Percentiles rank a stretch among this genome's conserved stretches.
Evolutionary conservation across 2,329 filamentous ascomycete species (phyloP).

Genomic region (Monosporascus sp.): DNA sequence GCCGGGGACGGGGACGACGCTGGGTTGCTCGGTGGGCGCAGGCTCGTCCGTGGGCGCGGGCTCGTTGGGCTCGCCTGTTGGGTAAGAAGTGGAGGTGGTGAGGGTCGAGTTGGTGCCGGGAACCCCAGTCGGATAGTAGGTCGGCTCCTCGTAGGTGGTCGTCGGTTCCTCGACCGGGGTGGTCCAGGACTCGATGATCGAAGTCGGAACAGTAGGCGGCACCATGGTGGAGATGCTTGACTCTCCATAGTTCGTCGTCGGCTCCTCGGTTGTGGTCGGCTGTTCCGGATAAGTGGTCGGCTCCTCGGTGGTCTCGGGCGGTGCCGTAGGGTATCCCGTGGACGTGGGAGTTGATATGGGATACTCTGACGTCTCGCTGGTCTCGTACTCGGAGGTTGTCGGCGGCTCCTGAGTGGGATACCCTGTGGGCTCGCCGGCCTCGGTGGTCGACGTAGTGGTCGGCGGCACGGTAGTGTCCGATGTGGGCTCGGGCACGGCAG

Average conservation of each 20-base stretch:
- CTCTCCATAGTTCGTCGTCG: too few species aligned
- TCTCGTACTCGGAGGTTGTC: background rate
- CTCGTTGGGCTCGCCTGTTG: conserved; percentile 5
- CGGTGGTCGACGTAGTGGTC: background rate
- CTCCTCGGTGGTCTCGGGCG: background rate
- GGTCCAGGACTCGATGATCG: too few species aligned
- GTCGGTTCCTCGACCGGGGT: background rate
- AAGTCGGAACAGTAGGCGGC: too few species aligned
- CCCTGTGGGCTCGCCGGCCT: background rate
- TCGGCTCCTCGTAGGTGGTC: background rate
- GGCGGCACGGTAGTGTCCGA: background rate
- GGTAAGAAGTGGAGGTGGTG: conserved; percentile 6
- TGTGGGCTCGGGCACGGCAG: background rate
- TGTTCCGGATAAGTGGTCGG: background rate
- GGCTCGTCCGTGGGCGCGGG: background rate
- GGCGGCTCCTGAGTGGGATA: background rate
- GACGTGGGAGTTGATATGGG: background rate
- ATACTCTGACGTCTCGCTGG: background rate
- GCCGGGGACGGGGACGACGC: conserved; percentile 6
- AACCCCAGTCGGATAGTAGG: background rate
- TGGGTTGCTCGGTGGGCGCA: conserved; percentile 1
- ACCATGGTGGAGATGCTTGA: too few species aligned
- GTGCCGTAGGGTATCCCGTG: background rate
- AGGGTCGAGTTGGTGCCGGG: background rate
- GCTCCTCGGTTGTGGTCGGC: too few species aligned